Evolutionary conservation across 371 early-diverging fungal genomes (phyloP).

Genomic region (Mortierella sp.): DNA sequence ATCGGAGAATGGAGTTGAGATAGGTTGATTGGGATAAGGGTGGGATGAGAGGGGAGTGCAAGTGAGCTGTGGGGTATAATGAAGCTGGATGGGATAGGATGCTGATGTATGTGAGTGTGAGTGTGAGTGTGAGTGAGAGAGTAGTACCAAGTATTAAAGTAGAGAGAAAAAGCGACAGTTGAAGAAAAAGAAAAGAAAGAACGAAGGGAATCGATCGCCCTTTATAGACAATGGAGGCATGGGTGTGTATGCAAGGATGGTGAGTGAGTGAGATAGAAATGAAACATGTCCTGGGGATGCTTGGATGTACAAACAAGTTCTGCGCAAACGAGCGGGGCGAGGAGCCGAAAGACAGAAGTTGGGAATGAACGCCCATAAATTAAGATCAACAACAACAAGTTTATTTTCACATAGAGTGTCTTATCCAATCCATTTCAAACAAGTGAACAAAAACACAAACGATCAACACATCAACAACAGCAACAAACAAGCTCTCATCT

Average conservation of each 20-base stretch:
- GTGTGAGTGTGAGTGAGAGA: background rate
- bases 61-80: conserved; percentile 4
- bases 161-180: background rate
- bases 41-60: background rate
- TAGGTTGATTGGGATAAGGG: background rate
- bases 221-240: conserved; percentile 2
- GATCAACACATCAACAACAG: background rate
- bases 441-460: background rate
- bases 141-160: background rate
- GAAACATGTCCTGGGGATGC: background rate
- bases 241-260: background rate
- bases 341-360: background rate
- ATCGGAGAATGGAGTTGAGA: background rate
- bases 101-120: background rate
- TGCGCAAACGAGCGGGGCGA: conserved; percentile 12
- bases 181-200: background rate
- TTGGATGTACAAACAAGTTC: conserved; percentile 14
- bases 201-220: background rate
- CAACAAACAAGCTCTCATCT: background rate
- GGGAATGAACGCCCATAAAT: background rate
- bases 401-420: background rate
- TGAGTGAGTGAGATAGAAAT: background rate
- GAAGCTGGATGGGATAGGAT: background rate
- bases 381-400: conserved; percentile 10
- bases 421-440: background rate